Conservation (phyloP, 495 filamentous ascomycete genomes). For the Astrocystis sublimbata region DNA sequence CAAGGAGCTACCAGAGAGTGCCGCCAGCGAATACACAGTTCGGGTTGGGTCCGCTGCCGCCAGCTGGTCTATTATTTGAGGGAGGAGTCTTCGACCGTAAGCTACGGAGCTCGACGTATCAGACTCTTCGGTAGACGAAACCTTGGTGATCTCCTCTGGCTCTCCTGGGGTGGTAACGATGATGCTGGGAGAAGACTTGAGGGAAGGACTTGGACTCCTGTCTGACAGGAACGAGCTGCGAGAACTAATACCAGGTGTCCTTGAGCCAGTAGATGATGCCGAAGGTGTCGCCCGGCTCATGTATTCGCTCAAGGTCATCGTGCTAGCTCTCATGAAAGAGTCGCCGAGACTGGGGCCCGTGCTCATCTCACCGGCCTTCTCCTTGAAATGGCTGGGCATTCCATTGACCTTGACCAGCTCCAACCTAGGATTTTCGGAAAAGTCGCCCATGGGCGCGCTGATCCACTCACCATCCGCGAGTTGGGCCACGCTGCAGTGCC, state of each 20-base stretch:
- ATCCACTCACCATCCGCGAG: conserved; percentile 9
- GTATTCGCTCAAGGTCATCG: not conserved
- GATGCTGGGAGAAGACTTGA: not conserved
- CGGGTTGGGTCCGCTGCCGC: conserved; percentile 25
- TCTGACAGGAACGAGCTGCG: not conserved
- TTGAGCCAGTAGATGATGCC: not conserved
- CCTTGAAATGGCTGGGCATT: conserved; percentile 41
- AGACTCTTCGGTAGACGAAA: not conserved
- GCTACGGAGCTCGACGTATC: not conserved
- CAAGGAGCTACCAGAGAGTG: conserved; percentile 1
- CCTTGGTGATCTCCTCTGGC: not conserved
- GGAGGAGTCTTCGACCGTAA: conserved; percentile 27
- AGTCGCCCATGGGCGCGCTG: conserved; percentile 36
- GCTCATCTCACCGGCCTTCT: conserved; percentile 29
- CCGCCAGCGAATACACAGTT: conserved; percentile 24
- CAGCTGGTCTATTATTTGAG: conserved; percentile 29
- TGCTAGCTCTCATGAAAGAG: not conserved
- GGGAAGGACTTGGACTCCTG: no score
- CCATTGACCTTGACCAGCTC: conserved; percentile 42
- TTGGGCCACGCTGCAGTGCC: not conserved
- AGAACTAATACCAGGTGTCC: not conserved
- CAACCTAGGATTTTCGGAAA: conserved; percentile 31
- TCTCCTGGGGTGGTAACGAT: not conserved
- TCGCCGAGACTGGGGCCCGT: not conserved
- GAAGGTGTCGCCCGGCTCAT: not conserved